Conservation (phyloP, 495 filamentous ascomycete species). For the Pyronema domesticum region DNA sequence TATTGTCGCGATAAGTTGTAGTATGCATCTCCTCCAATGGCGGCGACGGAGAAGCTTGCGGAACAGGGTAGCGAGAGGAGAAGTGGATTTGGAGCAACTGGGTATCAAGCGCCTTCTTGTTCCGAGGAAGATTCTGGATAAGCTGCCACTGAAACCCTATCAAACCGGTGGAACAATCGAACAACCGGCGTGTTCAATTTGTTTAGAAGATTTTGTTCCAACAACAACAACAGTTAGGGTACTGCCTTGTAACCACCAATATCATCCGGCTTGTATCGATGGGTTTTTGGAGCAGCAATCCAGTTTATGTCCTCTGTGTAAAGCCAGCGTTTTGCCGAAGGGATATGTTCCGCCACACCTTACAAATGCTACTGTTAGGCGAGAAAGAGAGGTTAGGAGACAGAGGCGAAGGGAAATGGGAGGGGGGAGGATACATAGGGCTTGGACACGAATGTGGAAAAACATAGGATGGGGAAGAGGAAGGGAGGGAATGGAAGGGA, state of each 20-base stretch:
- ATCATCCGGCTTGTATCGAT: constrained; percentile 79
- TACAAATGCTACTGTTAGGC: constrained; percentile 69
- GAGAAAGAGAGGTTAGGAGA: constrained; percentile 41
- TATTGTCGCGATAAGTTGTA: constrained; percentile 42
- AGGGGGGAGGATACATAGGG: neutral
- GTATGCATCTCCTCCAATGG: constrained; percentile 59
- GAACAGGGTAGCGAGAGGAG: constrained; percentile 49
- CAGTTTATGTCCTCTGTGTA: constrained; percentile 77
- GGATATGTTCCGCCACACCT: constrained; percentile 48
- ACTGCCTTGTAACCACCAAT: constrained; percentile 77
- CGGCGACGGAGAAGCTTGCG: constrained; percentile 45
- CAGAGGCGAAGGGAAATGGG: constrained; percentile 20
- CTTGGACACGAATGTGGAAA: no score
- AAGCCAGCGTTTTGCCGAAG: constrained; percentile 48
- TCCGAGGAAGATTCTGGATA: constrained; percentile 46
- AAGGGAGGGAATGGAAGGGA: no score
- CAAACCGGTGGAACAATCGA: constrained; percentile 9
- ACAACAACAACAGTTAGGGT: constrained; percentile 55
- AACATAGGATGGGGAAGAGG: no score
- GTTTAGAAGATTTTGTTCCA: constrained; percentile 61
- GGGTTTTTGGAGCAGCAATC: constrained; percentile 50
- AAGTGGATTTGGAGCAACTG: constrained; percentile 62
- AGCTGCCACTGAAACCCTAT: constrained; percentile 61
- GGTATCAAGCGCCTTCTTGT: constrained; percentile 62
- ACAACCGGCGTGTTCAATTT: constrained; percentile 68